Evolutionary conservation across 148 eudicot species (phyloP).

Genomic region (Bassia scoparia): DNA sequence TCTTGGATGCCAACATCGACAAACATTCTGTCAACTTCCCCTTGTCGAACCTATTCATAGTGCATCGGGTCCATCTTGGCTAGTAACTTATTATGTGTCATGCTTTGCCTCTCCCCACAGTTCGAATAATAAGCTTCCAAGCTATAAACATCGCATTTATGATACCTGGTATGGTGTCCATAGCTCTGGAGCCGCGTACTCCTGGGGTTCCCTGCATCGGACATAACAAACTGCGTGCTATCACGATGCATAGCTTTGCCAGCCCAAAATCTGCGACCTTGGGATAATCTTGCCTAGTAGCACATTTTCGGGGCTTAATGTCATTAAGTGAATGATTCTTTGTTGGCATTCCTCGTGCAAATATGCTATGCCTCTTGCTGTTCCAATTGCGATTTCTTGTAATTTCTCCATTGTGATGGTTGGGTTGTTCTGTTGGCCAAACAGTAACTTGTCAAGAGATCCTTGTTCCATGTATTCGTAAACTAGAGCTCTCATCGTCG

Average conservation of each 20-base stretch:
- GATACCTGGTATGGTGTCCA: conserved; percentile 34
- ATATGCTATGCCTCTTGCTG: conserved; percentile 31
- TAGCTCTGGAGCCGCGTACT: conserved; percentile 35
- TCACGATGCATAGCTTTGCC: conserved; percentile 26
- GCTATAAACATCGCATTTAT: conserved; percentile 36
- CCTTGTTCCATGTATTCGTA: conserved; percentile 36
- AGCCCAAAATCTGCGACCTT: conserved; percentile 35
- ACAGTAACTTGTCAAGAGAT: conserved; percentile 23
- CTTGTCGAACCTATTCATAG: conserved; percentile 21
- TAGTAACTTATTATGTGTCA: conserved; percentile 13
- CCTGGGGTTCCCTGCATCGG: conserved; percentile 30
- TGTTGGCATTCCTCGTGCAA: conserved; percentile 33
- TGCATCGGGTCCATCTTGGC: conserved; percentile 35
- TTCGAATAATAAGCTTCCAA: conserved; percentile 35
- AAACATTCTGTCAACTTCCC: conserved; percentile 23
- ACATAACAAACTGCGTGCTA: conserved; percentile 26
- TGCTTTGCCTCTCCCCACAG: conserved; percentile 31
- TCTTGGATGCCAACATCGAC: conserved; percentile 10
- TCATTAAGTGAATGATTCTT: conserved; percentile 33
- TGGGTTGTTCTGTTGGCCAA: neutral
- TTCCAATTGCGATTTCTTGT: conserved; percentile 29
- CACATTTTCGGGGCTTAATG: conserved; percentile 34
- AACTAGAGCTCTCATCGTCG: conserved; percentile 31
- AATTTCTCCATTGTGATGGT: conserved; percentile 10
- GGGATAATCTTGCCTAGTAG: conserved; percentile 26